phyloP scores from a whole-genome alignment of 352 stramenopile genomes.

The Globisporangium polare region DNA sequence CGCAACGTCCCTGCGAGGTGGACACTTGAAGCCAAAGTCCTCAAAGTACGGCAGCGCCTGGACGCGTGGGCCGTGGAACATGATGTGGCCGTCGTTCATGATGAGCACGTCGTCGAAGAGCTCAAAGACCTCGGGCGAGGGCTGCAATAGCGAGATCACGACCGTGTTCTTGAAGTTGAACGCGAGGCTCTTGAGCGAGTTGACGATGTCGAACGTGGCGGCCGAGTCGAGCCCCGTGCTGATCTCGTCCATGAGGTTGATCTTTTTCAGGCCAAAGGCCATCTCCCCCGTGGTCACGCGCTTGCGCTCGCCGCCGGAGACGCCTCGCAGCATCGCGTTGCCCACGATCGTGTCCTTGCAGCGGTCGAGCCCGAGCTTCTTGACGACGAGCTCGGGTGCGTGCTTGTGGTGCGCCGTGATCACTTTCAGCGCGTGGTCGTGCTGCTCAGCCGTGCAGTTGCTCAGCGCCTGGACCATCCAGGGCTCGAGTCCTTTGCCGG shows the following conservation, averaged over 20 bases:
- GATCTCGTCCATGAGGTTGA: conserved; percentile 81
- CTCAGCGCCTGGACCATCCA: conserved; percentile 33
- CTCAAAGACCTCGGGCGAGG: conserved; percentile 91
- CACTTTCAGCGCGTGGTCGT: conserved; percentile 28
- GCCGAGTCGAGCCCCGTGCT: conserved; percentile 56
- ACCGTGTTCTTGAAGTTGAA: conserved; percentile 45
- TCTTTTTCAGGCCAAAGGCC: conserved; percentile 68
- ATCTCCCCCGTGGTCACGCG: conserved; percentile 89
- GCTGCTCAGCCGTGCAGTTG: conserved; percentile 33
- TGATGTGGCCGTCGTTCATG: conserved; percentile 86
- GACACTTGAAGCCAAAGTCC: conserved; percentile 39
- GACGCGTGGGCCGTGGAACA: conserved; percentile 60
- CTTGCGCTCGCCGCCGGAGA: conserved; percentile 89
- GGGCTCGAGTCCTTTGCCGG: conserved; percentile 33
- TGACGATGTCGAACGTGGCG: conserved; percentile 59
- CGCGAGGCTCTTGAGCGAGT: conserved; percentile 38
- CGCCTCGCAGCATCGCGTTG: conserved; percentile 52
- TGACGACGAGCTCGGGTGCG: conserved; percentile 28
- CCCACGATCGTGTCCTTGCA: conserved; percentile 62
- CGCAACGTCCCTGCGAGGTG: conserved; percentile 41
- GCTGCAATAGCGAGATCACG: conserved; percentile 85
- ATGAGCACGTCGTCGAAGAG: conserved; percentile 94
- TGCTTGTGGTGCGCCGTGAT: conserved; percentile 37
- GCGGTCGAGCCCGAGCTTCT: conserved; percentile 41
- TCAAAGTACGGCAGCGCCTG: conserved; percentile 46